phyloP scores from a whole-genome alignment of 2,329 filamentous ascomycete genomes.

The Hypoxylon rubiginosum region DNA sequence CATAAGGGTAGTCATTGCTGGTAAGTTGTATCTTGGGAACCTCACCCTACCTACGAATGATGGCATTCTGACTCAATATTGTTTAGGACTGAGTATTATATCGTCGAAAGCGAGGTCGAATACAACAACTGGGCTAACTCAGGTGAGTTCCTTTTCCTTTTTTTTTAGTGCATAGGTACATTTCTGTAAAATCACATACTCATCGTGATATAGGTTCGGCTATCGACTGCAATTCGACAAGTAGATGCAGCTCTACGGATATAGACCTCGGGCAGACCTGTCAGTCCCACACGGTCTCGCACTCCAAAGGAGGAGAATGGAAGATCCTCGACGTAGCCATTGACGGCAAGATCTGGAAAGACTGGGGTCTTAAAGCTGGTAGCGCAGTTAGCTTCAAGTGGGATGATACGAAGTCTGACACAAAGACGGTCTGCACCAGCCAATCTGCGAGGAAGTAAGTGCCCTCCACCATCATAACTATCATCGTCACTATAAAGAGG shows the following conservation, averaged over 20 bases:
- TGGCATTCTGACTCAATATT: background rate
- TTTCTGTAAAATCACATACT: too few relatives aligned
- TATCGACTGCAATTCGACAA: slow-evolving; percentile 9
- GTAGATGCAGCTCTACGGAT: slow-evolving; percentile 2
- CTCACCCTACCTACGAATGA: background rate
- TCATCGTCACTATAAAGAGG: background rate
- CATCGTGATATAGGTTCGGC: too few relatives aligned
- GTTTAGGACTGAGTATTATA: slow-evolving; percentile 6
- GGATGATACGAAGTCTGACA: background rate
- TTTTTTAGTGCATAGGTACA: too few relatives aligned
- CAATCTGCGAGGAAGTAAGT: slow-evolving; percentile 3
- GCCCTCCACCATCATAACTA: background rate
- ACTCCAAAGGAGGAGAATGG: slow-evolving; percentile 1
- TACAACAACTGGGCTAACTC: slow-evolving; percentile 9
- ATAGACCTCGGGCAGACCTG: slow-evolving; percentile 15
- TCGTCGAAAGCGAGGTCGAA: slow-evolving; percentile 10
- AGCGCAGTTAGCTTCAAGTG: background rate
- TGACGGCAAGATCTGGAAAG: slow-evolving; percentile 2
- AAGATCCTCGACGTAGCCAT: slow-evolving; percentile 3
- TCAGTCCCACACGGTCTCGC: background rate
- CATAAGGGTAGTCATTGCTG: slow-evolving; percentile 1
- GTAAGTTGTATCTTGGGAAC: background rate
- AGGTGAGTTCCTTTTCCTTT: too few relatives aligned
- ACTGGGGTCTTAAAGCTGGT: background rate
- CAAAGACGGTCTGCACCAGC: background rate